Evolutionary conservation across 2,329 filamentous ascomycete species (phyloP), one percentile per base, ranked within the genome.

Genomic region (Talaromyces atroroseus): DNA sequence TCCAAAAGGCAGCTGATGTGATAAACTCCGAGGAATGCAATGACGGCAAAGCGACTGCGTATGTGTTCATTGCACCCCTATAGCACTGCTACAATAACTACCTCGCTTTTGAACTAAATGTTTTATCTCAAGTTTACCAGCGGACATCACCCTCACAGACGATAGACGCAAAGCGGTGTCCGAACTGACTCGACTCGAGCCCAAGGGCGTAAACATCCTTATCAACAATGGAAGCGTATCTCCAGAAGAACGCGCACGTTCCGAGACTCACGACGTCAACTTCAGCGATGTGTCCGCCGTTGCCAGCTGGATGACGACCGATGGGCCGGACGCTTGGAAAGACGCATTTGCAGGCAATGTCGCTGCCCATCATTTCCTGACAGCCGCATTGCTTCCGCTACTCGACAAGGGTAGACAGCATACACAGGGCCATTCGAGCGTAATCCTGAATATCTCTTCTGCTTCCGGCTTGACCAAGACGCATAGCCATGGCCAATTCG

Each of bases 311-410:
- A 61, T 62, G 61, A 52, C 40, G 51, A 26, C 14, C 36, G 59
- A 62, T 38, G 63, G 65, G 0, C 52, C 76, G 3, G 65, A 76
- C 44, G 65, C 71, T 23, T 82, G 78, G 76, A 68, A 68, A 8
- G 73, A 79, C 34, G 81, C 78, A 0, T 80, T 80, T 66, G 71
- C 75, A 53, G 80, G 77, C 20, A 83, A 83, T 52, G 71, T 80
- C 32, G 75, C 74, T 0, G 75, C 73, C 34, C 72, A 75, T 24
- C 82, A 78, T 67, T 82, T 80, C 68, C 78, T 79, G 60, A 76
- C 76, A 18, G 80, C 80, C 60, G 79, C 78, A 1, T 79, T 84
- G 64, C 68, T 83, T 2, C 80, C 80, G 0, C 68, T 82, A 2
- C 72, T 83, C 1, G 77, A 76, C 1, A 80, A 80, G 57, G 80